phyloP scores from a whole-genome alignment of 306 rosid genomes.

The Cicer cuneatum region DNA sequence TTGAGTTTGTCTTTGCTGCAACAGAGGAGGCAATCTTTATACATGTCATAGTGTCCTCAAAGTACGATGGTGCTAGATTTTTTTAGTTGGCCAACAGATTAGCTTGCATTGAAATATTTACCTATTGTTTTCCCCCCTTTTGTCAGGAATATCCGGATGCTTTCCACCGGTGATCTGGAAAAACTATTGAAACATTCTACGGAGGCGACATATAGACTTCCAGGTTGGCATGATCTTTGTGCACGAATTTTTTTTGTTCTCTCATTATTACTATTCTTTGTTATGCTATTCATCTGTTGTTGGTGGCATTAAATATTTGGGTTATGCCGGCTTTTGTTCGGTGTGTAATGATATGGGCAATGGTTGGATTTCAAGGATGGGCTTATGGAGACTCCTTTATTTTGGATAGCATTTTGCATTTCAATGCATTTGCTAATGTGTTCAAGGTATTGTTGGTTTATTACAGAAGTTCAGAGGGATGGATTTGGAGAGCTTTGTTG shows the following conservation, averaged over 20 bases:
- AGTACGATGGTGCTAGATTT: constrained; percentile 54
- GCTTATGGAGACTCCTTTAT: constrained; percentile 26
- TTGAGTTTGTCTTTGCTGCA: constrained; percentile 92
- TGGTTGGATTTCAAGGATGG: constrained; percentile 29
- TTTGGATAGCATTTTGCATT: constrained; percentile 34
- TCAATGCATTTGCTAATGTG: constrained; percentile 31
- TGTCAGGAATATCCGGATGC: constrained; percentile 80
- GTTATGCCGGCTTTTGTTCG: constrained; percentile 36
- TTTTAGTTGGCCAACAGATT: constrained; percentile 37
- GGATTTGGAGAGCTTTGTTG: constrained; percentile 31
- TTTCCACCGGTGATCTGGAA: constrained; percentile 75
- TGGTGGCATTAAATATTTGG: constrained; percentile 18
- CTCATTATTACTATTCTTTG: constrained; percentile 15
- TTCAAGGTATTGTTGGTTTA: constrained; percentile 1
- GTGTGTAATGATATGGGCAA: constrained; percentile 29
- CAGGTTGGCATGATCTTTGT: constrained; percentile 70
- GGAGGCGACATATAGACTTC: constrained; percentile 66
- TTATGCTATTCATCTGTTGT: constrained; percentile 34
- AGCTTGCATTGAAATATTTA: constrained; percentile 29
- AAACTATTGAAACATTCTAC: constrained; percentile 67
- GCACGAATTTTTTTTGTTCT: constrained; percentile 28
- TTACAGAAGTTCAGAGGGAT: constrained; percentile 17
- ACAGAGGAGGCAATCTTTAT: constrained; percentile 89
- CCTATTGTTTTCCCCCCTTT: constrained; percentile 27
- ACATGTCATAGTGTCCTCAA: constrained; percentile 83